Base-by-base conservation (phyloP, 352 stramenopile genomes). In the Phytopythium oedochilum region DNA sequence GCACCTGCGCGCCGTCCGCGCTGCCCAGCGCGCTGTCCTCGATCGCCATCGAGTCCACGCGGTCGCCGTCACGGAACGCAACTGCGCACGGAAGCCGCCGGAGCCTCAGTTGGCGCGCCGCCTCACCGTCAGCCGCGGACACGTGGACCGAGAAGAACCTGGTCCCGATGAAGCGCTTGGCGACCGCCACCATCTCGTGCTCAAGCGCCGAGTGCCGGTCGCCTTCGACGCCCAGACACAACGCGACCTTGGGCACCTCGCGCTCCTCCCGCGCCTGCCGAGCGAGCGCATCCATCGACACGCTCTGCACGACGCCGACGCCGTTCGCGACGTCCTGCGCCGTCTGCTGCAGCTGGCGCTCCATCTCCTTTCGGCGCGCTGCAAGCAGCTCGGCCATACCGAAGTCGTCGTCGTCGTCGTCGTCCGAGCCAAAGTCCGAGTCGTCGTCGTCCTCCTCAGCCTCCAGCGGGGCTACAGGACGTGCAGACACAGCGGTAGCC, bases 1-100 rank as follows among this genome's bases (percentile, higher is more conserved):
- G 55, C 28, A 72, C 63, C 15, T 53, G 47, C 47, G 66, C 55
- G 3, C 67, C 42, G 15, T 71, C 53, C 39, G 62, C n/a, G 28
- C 28, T 57, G 36, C 55, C 52, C 20, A 80, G 53, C 51, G 55
- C 59, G 40, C 61, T 77, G 57, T 71, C 53, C 28, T 80, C 67
- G 53, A 86, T 60, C n/a, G 56, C 47, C 35, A 68, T 60, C n/a
- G 65, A 69, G 46, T 83, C 69, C 42, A 86, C 71, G 14, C 64
- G 64, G 58, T 84, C 68, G 22, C 72, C 77, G 23, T 53, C 48
- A n/a, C 73, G 66, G 49, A 88, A 88, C 26, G 75, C 79, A 6
- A 68, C 70, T 42, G 85, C 28, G 6, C 61, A 74, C 18, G 66
- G 71, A 36, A 65, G 50, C 14, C 51, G 67, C 7, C 62, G 17